Evolutionary conservation across 163 green algal genomes (phyloP), one percentile per base, ranked within the genome.

Genomic region (Chlorella variabilis): DNA sequence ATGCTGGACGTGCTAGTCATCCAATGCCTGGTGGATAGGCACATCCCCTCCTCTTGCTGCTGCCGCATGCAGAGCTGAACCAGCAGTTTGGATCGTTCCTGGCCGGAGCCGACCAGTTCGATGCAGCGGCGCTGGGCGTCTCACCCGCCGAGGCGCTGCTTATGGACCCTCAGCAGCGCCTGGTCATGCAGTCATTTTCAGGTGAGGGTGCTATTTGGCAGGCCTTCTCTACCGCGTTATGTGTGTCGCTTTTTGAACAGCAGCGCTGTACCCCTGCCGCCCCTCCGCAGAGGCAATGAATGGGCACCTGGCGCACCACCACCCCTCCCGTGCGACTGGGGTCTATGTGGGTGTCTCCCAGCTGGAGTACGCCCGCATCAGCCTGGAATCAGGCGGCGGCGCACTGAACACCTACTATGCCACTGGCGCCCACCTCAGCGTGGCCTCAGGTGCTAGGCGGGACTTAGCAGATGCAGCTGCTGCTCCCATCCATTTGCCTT

Each of bases 161-260:
- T 5, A 88, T 93, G 70, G 91, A 95, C 73, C 91, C 91, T 9
- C 91, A 95, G 85, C 91, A 77, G 76, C 77, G 83, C 45, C 56
- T 87, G 34, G 67, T 83, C 48, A 81, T 87, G 77, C 36, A 71
- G 0, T 87, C 87, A 36, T 84, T 96, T 29, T 45, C 62, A 34
- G 69, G 69, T 63, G 31, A 36, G 67, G 2, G 13, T 31, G 36
- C 36, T n/a, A 15, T 62, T 62, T 27, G 34, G 34, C 15, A 71
- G 11, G 63, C 18, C 34, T 21, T 42, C 9, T 42, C 63, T 15
- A 71, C n/a, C n/a, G n/a, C n/a, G n/a, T n/a, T n/a, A n/a, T n/a
- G n/a, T n/a, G n/a, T n/a, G n/a, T n/a, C n/a, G 63, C 36, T 49
- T 29, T 54, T 54, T 54, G 11, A 54, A 54, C 15, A 54, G 45